Evolutionary conservation across 352 stramenopile genomes (phyloP).

Genomic region (Phytopythium delawarense): DNA sequence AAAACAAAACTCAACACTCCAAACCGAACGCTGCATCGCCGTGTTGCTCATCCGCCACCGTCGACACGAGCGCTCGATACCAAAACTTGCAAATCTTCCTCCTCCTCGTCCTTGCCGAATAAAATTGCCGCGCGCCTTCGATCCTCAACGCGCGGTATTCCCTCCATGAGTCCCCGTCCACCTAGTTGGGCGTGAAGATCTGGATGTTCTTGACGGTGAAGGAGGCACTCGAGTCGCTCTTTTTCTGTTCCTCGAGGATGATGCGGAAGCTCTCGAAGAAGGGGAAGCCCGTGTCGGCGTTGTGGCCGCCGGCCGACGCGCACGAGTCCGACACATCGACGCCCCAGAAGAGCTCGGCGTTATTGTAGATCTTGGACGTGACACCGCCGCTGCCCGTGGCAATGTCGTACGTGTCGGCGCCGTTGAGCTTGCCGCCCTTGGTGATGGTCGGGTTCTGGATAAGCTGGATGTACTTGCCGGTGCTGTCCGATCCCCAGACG

Average conservation of each 20-base stretch:
- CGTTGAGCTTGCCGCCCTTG: constrained; percentile 48
- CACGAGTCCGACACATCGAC: constrained; percentile 35
- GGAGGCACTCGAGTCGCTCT: constrained; percentile 51
- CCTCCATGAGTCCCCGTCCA: not conserved
- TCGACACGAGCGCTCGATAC: not conserved
- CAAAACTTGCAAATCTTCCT: not conserved
- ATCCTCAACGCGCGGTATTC: constrained; percentile 1
- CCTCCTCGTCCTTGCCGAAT: not conserved
- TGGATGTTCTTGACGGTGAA: constrained; percentile 77
- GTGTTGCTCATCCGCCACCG: not conserved
- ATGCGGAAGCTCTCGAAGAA: constrained; percentile 78
- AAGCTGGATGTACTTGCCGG: constrained; percentile 63
- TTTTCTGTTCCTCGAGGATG: constrained; percentile 76
- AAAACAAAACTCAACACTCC: not conserved
- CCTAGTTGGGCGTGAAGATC: constrained; percentile 64
- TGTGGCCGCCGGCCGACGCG: constrained; percentile 43
- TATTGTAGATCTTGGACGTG: constrained; percentile 79
- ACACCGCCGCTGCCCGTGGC: constrained; percentile 30
- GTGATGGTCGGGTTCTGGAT: constrained; percentile 68
- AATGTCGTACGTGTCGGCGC: constrained; percentile 61
- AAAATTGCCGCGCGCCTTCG: constrained; percentile 1
- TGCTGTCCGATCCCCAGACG: constrained; percentile 56
- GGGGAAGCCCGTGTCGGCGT: constrained; percentile 61
- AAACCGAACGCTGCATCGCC: not conserved
- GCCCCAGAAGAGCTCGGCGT: constrained; percentile 66